Conservation (phyloP, 306 rosid species). For the Casuarina equisetifolia region DNA sequence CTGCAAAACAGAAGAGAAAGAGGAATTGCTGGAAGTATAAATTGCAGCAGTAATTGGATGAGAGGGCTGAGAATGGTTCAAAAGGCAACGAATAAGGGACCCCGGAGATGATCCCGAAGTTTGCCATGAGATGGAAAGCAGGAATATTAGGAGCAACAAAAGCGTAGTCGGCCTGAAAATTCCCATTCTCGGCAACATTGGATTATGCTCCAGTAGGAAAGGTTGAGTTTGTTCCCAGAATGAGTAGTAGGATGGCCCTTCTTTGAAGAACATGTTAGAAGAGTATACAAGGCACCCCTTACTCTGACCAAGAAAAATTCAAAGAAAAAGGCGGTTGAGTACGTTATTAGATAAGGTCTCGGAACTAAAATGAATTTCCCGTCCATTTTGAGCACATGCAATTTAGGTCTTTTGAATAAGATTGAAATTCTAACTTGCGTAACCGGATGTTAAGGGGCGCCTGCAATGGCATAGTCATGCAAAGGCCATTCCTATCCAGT, state of each 20-base stretch:
- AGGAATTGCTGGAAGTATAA: constrained; percentile 44
- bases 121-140: constrained; percentile 10
- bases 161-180: not conserved
- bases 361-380: no score
- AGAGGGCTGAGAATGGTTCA: constrained; percentile 39
- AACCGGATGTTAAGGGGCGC: no score
- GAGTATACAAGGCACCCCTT: not conserved
- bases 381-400: no score
- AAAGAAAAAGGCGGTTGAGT: no score
- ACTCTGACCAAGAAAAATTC: not conserved
- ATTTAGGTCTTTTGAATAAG: no score
- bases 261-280: not conserved
- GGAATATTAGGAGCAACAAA: constrained; percentile 3
- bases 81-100: constrained; percentile 48
- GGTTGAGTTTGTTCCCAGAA: not conserved
- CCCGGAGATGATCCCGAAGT: constrained; percentile 28
- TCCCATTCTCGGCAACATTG: not conserved
- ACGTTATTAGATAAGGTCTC: no score
- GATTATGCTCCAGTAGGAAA: not conserved
- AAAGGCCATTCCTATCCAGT: no score
- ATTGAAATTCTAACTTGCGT: no score
- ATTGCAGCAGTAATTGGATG: constrained; percentile 54
- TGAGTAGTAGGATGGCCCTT: not conserved
- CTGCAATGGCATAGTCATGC: no score
- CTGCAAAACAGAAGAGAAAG: constrained; percentile 47